Conservation (phyloP, 106 monocot genomes). For the Gastrodia elata region DNA sequence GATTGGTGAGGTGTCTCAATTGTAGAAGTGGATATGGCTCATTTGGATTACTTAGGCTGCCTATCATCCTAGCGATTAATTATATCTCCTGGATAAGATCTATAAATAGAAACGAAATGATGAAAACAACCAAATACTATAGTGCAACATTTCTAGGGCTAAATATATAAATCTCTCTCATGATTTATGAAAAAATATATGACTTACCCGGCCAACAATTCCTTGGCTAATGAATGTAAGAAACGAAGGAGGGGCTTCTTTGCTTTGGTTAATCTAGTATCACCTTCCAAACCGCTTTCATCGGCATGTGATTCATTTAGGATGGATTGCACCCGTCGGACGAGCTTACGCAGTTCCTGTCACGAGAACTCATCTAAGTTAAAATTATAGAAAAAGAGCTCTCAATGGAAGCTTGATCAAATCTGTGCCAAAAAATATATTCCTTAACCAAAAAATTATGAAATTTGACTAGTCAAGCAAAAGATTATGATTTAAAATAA, state of each 20-base stretch:
- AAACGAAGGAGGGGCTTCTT: conserved; percentile 62
- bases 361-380: background rate
- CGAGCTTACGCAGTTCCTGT: conserved; percentile 80
- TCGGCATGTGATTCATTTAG: conserved; percentile 12
- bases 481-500: background rate
- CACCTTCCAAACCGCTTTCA: conserved; percentile 15
- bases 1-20: no score
- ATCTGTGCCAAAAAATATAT: background rate
- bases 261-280: conserved; percentile 20
- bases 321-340: conserved; percentile 44
- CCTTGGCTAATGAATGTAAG: conserved; percentile 51
- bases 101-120: no score
- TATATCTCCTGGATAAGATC: no score
- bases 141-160: no score
- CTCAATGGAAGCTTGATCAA: no score
- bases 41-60: no score
- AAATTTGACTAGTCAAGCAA: background rate
- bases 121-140: no score
- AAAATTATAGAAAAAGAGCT: no score
- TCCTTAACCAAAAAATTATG: background rate
- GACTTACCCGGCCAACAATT: conserved; percentile 30
- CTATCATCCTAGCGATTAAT: no score
- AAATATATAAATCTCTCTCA: background rate
- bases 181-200: background rate
- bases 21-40: no score